Percentiles rank a stretch among this genome's conserved stretches.
phyloP scores from a whole-genome alignment of 2,329 filamentous ascomycete genomes.

The Akanthomyces uredinophilus region DNA sequence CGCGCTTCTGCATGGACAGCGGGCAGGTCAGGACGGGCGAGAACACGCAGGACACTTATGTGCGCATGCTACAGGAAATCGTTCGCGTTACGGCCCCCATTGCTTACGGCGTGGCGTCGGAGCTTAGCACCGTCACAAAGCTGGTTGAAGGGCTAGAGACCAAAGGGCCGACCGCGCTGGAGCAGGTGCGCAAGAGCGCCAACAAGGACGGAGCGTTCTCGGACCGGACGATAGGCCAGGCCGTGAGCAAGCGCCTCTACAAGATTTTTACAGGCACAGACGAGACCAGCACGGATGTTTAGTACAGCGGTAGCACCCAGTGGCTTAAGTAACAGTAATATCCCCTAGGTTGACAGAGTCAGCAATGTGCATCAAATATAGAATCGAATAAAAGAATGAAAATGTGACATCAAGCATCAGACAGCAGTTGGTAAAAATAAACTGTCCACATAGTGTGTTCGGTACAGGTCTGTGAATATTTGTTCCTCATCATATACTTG shows the following conservation, averaged over 20 bases:
- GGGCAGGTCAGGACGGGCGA: slow-evolving; percentile 71
- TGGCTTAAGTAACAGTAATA: background rate
- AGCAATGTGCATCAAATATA: slow-evolving; percentile 7
- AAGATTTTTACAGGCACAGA: slow-evolving; percentile 57
- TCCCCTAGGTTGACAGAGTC: slow-evolving; percentile 4
- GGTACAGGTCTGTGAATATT: slow-evolving; percentile 80
- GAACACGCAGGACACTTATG: slow-evolving; percentile 60
- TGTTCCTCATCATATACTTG: slow-evolving; percentile 60
- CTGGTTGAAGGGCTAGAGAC: slow-evolving; percentile 55
- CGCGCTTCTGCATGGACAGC: slow-evolving; percentile 71
- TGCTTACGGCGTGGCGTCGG: slow-evolving; percentile 61
- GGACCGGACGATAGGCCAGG: slow-evolving; percentile 51
- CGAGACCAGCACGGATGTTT: slow-evolving; percentile 51
- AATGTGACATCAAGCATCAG: slow-evolving; percentile 45
- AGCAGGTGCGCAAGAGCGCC: slow-evolving; percentile 52
- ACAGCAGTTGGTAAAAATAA: slow-evolving; percentile 78
- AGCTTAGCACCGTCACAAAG: slow-evolving; percentile 53
- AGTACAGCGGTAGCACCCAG: background rate
- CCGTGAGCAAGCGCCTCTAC: slow-evolving; percentile 53
- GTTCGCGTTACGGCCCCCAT: slow-evolving; percentile 65
- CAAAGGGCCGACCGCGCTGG: slow-evolving; percentile 56
- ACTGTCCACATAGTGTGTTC: slow-evolving; percentile 64
- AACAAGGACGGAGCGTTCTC: slow-evolving; percentile 53
- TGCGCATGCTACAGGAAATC: slow-evolving; percentile 72
- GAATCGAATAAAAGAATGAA: slow-evolving; percentile 16